phyloP scores from a whole-genome alignment of 2,329 filamentous ascomycete species.

The Plenodomus biglobosus region DNA sequence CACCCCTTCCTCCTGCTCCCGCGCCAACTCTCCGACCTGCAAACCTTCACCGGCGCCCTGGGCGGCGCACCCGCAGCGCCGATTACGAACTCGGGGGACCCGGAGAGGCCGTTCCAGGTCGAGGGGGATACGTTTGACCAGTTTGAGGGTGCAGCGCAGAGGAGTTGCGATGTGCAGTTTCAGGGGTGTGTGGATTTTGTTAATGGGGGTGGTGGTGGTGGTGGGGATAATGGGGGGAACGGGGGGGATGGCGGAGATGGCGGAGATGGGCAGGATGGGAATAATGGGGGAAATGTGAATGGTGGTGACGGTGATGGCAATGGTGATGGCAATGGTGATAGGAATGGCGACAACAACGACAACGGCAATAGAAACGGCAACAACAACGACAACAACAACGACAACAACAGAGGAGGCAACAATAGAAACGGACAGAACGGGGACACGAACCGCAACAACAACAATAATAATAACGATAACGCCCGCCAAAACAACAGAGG shows the following conservation, averaged over 20 bases:
- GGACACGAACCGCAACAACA: too few relatives aligned
- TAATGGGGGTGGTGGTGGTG: slow-evolving; percentile 4
- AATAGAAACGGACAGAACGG: slow-evolving; percentile 7
- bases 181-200: slow-evolving; percentile 54
- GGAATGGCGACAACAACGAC: slow-evolving; percentile 2
- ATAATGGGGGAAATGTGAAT: slow-evolving; percentile 1
- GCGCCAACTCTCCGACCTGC: slow-evolving; percentile 35
- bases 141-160: slow-evolving; percentile 57
- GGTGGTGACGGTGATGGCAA: slow-evolving; percentile 1
- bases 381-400: slow-evolving; percentile 4
- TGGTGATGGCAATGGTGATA: slow-evolving; percentile 2
- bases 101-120: slow-evolving; percentile 48
- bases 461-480: too few relatives aligned
- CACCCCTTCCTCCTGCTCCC: slow-evolving; percentile 42
- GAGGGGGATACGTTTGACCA: slow-evolving; percentile 54
- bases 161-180: slow-evolving; percentile 65
- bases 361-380: slow-evolving; percentile 1
- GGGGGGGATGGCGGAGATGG: not conserved
- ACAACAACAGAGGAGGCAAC: slow-evolving; percentile 4
- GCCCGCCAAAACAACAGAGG: too few relatives aligned
- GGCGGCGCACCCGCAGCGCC: slow-evolving; percentile 57
- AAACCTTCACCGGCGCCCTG: slow-evolving; percentile 50
- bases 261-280: not conserved
- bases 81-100: slow-evolving; percentile 51
- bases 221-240: not conserved